phyloP scores from a whole-genome alignment of 148 eudicot species.

The Silene conica region DNA sequence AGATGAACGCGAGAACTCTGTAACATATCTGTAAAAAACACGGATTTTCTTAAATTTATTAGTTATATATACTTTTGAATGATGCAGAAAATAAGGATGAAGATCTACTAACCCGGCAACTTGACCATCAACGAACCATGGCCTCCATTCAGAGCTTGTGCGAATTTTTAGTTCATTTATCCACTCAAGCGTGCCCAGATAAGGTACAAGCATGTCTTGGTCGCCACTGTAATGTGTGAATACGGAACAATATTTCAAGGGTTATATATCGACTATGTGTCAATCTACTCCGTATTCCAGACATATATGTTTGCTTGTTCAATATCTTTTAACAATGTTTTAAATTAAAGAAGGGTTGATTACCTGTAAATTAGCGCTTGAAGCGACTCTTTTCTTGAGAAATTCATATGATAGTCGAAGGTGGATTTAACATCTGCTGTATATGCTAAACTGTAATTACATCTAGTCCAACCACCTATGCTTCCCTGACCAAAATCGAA shows the following conservation, averaged over 20 bases:
- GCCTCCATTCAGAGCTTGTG: constrained; percentile 7
- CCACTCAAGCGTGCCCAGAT: constrained; percentile 10
- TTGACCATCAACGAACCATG: constrained; percentile 21
- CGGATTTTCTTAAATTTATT: not conserved
- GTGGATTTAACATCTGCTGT: not conserved
- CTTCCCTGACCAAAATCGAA: not conserved
- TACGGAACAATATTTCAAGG: too few relatives aligned
- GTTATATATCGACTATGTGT: too few relatives aligned
- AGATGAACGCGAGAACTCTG: not conserved
- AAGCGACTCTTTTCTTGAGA: not conserved
- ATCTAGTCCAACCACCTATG: not conserved
- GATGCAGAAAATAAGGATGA: not conserved
- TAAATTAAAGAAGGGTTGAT: not conserved
- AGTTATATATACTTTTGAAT: not conserved
- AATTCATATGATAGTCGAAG: not conserved
- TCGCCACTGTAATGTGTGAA: constrained; percentile 14
- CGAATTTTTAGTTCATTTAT: constrained; percentile 12
- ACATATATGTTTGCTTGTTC: too few relatives aligned
- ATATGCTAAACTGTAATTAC: constrained; percentile 6
- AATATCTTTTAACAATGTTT: too few relatives aligned
- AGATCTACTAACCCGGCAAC: constrained; percentile 19
- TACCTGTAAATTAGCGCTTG: constrained; percentile 8
- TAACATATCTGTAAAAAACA: constrained; percentile 13
- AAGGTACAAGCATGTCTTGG: constrained; percentile 16
- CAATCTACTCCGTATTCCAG: too few relatives aligned